Evolutionary conservation across 2,329 filamentous ascomycete species (phyloP), one percentile per base, ranked within the genome.

Genomic region (Curvularia lunata): DNA sequence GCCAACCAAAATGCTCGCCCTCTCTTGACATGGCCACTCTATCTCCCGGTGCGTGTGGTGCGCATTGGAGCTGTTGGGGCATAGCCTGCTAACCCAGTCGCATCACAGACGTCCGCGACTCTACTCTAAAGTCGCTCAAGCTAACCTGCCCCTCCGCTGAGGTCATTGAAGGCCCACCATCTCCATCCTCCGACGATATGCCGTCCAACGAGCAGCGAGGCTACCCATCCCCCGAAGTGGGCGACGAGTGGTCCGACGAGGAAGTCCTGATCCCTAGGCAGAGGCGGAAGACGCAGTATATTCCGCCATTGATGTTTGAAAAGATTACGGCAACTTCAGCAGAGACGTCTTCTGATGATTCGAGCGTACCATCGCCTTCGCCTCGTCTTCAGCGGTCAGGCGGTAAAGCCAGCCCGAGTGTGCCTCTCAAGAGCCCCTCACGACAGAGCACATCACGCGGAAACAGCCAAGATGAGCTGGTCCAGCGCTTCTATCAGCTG

Each of bases 401-500:
- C 25, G 61, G 63, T 25, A 67, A 64, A 43, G 65, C 57, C 19
- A 68, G 68, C 13, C 73, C 72, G 1, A 56, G 70, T 25, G 59
- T 75, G 42, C 74, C 73, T 13, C 73, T 73, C n/a, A 77, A 75
- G 54, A 75, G 71, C 49, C 68, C 72, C 2, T 76, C 74, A 42
- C 63, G 73, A 25, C 73, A 71, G 40, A 72, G 72, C 37, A 58
- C 74, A 16, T 60, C 66, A 38, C 54, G 64, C 18, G 70, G 72
- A 18, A 73, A 68, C 50, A 75, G 69, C 41, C 73, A 75, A 45
- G 74, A 77, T n/a, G 73, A 77, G 48, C 61, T 77, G 16, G 68
- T 77, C 16, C 66, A 72, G 58, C 73, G 73, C 25, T 75, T 75
- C 63, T 76, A 76, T 54, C 69, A 74, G 40, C 71, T 77, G n/a